Evolutionary conservation across 2,329 filamentous ascomycete genomes (phyloP), one percentile per base, ranked within the genome.

Genomic region (Monosporascus sp.): DNA sequence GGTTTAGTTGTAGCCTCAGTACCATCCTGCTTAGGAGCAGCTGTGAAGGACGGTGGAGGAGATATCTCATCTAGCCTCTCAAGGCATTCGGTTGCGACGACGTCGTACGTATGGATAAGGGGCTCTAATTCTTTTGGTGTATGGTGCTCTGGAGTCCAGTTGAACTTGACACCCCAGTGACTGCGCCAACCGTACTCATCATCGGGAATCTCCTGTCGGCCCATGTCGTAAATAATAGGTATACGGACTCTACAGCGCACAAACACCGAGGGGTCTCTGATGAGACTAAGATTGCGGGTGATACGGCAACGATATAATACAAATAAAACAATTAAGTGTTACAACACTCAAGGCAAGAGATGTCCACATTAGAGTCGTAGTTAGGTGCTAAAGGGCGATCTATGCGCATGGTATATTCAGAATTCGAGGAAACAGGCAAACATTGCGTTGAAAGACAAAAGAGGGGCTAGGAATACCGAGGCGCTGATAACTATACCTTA

Each of bases 51-150:
- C 40, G 60, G 16, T 0, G 76, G 75, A 60, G 78, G 78, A 52
- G 79, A 81, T 51, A 91, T 78, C 19, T 77, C 71, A 62, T 89
- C 84, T 19, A 92, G 68, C 7, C 78, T 74, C 54, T 85, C 76
- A 17, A 90, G 72, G 54, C 84, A 86, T 54, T 88, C 78, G 58
- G 88, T 82, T 35, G 78, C 87, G 1, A 91, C 72, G 7, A 74
- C 75, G 68, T 93, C 89, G 64, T 89, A 92, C 1, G 81, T 80
- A 54, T 81, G 78, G 49, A 84, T 85, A 58, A 88, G 65, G 3
- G 79, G 80, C 51, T 79, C 69, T 40, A 86, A 71, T 62, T 89
- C 73, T 52, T 85, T 78, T 7, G 74, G 69, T 2, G 80, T 81
- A 19, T 82, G 71, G 66, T 93, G 89, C 3, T 84, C 69, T 6